phyloP scores from a whole-genome alignment of 495 filamentous ascomycete species.

The Mytilinidion resinicola region DNA sequence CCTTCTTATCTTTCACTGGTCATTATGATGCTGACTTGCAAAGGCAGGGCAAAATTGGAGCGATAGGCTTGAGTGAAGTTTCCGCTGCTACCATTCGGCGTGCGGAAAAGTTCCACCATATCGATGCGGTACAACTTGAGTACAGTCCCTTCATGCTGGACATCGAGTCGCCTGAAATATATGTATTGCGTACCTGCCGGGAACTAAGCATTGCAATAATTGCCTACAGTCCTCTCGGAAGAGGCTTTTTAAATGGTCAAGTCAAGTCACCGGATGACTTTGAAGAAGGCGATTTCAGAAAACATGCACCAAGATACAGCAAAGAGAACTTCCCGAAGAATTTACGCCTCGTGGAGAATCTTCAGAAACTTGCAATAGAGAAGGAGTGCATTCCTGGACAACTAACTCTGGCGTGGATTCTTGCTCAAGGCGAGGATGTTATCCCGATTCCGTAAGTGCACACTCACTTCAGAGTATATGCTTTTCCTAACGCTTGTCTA shows the following conservation, averaged over 20 bases:
- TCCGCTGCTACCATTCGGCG: conserved; percentile 51
- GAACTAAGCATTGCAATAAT: conserved; percentile 58
- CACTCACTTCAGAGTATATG: conserved; percentile 23
- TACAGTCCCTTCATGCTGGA: conserved; percentile 55
- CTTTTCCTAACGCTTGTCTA: conserved; percentile 27
- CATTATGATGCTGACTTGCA: no score
- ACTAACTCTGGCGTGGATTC: conserved; percentile 51
- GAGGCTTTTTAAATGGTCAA: conserved; percentile 50
- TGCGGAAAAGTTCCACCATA: conserved; percentile 53
- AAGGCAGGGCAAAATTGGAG: conserved; percentile 50
- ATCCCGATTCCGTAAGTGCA: conserved; percentile 3
- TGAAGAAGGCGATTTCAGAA: conserved; percentile 39
- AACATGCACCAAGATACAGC: conserved; percentile 39
- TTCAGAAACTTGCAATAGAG: conserved; percentile 42
- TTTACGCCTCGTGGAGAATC: conserved; percentile 44
- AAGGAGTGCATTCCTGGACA: conserved; percentile 46
- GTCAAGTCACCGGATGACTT: conserved; percentile 44
- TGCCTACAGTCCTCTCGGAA: conserved; percentile 57
- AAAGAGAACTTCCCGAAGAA: conserved; percentile 53
- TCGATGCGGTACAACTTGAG: conserved; percentile 58
- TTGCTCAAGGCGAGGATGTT: conserved; percentile 52
- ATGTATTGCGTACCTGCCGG: conserved; percentile 49
- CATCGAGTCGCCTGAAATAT: conserved; percentile 45
- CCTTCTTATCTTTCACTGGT: no score
- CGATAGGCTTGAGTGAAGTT: conserved; percentile 54